These are phyloP conservation scores for Botrytis deweyae DNA, from an alignment of 2,329 filamentous ascomycete species.

Conservation along the genomic window DNA sequence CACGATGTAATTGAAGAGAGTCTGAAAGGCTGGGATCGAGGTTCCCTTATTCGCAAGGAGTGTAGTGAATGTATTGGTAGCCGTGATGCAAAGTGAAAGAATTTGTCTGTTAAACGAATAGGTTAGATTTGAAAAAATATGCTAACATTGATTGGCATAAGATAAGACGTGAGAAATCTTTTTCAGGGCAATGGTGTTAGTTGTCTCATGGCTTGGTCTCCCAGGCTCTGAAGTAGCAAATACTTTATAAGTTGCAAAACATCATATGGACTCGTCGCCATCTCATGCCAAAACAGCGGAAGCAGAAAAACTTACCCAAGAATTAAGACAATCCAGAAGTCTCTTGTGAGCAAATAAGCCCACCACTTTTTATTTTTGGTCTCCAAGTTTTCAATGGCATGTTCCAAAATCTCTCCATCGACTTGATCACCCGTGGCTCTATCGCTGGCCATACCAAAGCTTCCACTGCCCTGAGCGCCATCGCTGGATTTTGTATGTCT, in stretches of 20 bases:
- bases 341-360: conserved; percentile 75
- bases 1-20: conserved; percentile 89
- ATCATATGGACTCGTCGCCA: conserved; percentile 61
- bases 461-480: conserved; percentile 24
- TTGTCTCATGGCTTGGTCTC: conserved; percentile 91
- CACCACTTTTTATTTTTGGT: conserved; percentile 57
- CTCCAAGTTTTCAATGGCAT: conserved; percentile 56
- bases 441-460: conserved; percentile 25
- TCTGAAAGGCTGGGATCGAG: conserved; percentile 92
- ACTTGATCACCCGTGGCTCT: conserved; percentile 22
- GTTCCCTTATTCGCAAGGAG: conserved; percentile 67
- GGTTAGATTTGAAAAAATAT: conserved; percentile 22
- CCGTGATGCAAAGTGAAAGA: conserved; percentile 85
- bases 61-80: conserved; percentile 85
- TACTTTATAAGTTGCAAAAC: conserved; percentile 84
- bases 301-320: conserved; percentile 58
- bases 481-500: conserved; percentile 32
- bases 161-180: conserved; percentile 28
- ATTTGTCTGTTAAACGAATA: conserved; percentile 56
- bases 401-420: conserved; percentile 32
- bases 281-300: background rate
- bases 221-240: conserved; percentile 99
- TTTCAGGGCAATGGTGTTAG: conserved; percentile 86
- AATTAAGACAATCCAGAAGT: conserved; percentile 83
- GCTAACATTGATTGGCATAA: conserved; percentile 6